These are phyloP conservation scores for Parathielavia hyrcaniae DNA, from an alignment of 495 filamentous ascomycete species.

Conservation along the genomic window DNA sequence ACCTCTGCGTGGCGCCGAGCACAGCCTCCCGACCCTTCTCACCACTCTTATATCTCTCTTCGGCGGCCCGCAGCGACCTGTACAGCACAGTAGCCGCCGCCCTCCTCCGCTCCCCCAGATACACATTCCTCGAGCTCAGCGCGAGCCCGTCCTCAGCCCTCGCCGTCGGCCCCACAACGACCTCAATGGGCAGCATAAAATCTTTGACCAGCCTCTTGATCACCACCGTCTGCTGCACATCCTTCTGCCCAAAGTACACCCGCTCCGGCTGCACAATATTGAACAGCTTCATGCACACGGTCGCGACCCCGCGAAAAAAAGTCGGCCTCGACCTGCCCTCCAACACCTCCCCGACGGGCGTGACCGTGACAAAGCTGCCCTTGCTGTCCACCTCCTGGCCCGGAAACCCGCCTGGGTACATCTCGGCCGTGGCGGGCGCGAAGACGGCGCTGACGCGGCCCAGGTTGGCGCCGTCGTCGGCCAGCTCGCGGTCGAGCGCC, in stretches of 20 bases:
- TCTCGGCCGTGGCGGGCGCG: constrained; percentile 69
- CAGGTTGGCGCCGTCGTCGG: constrained; percentile 43
- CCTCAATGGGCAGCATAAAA: constrained; percentile 72
- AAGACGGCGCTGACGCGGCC: constrained; percentile 80
- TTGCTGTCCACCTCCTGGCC: constrained; percentile 68
- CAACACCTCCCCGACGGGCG: constrained; percentile 68
- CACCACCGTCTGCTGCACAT: constrained; percentile 91
- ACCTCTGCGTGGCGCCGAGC: constrained; percentile 55
- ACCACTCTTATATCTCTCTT: constrained; percentile 55
- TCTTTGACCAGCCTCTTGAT: constrained; percentile 82
- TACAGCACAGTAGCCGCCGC: constrained; percentile 63
- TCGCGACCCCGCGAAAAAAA: constrained; percentile 94
- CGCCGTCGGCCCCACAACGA: constrained; percentile 65
- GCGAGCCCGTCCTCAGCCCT: constrained; percentile 82
- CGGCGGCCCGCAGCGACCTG: constrained; percentile 61
- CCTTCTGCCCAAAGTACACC: constrained; percentile 97
- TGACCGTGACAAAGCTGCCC: constrained; percentile 91
- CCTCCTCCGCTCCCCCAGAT: constrained; percentile 71
- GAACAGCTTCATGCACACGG: constrained; percentile 95
- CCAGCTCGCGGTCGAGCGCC: constrained; percentile 63
- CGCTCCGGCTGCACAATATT: constrained; percentile 81
- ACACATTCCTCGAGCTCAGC: constrained; percentile 92
- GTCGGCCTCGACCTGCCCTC: constrained; percentile 86
- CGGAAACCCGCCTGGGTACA: constrained; percentile 83
- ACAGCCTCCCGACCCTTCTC: constrained; percentile 55